A percentile compares a stretch with the other conserved stretches of the same genome.
phyloP scores from a whole-genome alignment of 1,284 basidiomycete species.

The Leccinum laetum region DNA sequence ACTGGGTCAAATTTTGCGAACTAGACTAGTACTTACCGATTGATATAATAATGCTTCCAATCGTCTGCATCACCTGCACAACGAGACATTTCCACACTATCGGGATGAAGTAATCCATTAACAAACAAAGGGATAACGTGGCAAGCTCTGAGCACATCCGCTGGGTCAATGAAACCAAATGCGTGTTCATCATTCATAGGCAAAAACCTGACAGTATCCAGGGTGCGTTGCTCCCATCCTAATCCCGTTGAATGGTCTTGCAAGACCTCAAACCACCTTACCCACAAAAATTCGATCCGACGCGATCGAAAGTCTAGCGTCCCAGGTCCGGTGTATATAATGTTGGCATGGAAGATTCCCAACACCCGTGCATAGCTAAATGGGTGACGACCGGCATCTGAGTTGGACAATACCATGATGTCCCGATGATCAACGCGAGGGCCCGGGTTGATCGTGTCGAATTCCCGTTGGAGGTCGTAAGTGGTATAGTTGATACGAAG shows the following conservation, averaged over 20 bases:
- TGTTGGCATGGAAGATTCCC: neutral
- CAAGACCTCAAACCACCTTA: neutral
- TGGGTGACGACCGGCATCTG: neutral
- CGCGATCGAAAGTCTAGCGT: neutral
- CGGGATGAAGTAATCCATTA: no score
- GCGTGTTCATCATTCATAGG: constrained; percentile 1
- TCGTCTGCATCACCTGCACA: no score
- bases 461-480: neutral
- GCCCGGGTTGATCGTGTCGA: neutral
- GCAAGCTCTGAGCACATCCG: no score
- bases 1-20: no score
- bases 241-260: neutral
- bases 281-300: neutral
- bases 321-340: neutral
- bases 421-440: neutral
- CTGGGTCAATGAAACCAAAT: no score
- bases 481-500: neutral
- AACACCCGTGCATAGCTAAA: neutral
- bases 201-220: neutral
- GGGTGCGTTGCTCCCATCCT: neutral
- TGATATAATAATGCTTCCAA: no score
- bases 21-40: no score
- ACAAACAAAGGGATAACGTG: no score
- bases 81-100: no score
- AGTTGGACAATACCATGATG: neutral